Evolutionary conservation across 2,329 filamentous ascomycete genomes (phyloP), one percentile per base, ranked within the genome.

Genomic region (Colletotrichum tropicale): DNA sequence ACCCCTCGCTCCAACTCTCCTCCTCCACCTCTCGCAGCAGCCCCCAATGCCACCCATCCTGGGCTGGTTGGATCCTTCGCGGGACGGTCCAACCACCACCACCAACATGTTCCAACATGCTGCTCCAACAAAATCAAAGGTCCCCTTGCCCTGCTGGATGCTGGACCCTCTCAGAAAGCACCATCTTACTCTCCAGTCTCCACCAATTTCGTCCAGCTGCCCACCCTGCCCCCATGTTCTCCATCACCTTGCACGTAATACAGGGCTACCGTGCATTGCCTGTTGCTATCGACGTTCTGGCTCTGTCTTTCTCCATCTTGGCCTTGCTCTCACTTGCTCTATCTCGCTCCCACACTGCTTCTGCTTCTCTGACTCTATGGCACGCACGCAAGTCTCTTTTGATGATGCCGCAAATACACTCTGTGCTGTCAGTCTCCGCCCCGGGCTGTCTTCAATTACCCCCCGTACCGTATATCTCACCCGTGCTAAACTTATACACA

Each of bases 21-120:
- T 32, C 55, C 62, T 68, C 56, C 64, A 69, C 64, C 30, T 68
- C 70, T 73, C 58, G 55, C 55, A 48, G 68, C 64, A 38, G 70
- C 73, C 73, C 73, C 73, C 73, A 73, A 75, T 69, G 64, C 34
- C 34, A 75, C 70, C 70, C 65, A 58, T 64, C 43, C 69, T 56
- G 48, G 70, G 60, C 34, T 48, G 66, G 16, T 68, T 24, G 70
- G 68, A 75, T 75, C 73, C 73, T 75, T 69, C 58, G 43, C 64
- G 32, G 43, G 58, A 60, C 38, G 56, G 58, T 68, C 70, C 58
- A 75, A 73, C 71, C 60, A 62, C 43, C 56, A 66, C 32, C 18
- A n/a, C 38, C 43, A 34, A 62, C 67, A 70, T 43, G 36, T 65
- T 68, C 64, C 71, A 61, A 32, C 66, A 68, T 8, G 56, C 16